Evolutionary conservation across 306 rosid species (phyloP).

Genomic region (Elaeagnus macrophylla): DNA sequence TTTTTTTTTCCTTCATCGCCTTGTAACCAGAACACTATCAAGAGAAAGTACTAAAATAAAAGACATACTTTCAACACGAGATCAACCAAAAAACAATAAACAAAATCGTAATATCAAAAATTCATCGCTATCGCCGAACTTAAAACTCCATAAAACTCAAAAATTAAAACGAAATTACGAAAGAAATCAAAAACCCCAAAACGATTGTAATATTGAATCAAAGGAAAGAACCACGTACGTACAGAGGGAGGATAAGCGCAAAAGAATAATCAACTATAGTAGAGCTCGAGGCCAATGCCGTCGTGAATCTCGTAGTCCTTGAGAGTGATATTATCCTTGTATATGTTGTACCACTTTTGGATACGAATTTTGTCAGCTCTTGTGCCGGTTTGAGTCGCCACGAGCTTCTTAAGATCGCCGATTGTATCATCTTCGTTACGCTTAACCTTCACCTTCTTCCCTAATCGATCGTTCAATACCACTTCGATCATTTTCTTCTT

Average conservation of each 20-base stretch:
- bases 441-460: constrained; percentile 84
- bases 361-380: constrained; percentile 62
- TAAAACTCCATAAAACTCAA: too few relatives aligned
- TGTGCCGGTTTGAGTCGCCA: constrained; percentile 87
- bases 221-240: not conserved
- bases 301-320: constrained; percentile 77
- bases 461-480: constrained; percentile 73
- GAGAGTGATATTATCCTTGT: constrained; percentile 82
- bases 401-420: constrained; percentile 83
- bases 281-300: constrained; percentile 94
- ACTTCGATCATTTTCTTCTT: constrained; percentile 71
- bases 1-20: too few relatives aligned
- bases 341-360: constrained; percentile 68
- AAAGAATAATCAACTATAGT: constrained; percentile 42
- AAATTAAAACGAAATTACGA: too few relatives aligned
- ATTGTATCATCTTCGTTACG: constrained; percentile 88
- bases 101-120: too few relatives aligned
- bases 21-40: too few relatives aligned
- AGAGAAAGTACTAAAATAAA: too few relatives aligned
- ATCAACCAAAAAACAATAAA: too few relatives aligned
- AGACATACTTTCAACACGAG: too few relatives aligned
- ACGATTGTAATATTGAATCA: not conserved
- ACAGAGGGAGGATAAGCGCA: not conserved
- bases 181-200: too few relatives aligned
- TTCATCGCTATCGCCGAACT: too few relatives aligned